Conservation (phyloP, 2,329 filamentous ascomycete genomes). For the Fusarium odoratissimum region DNA sequence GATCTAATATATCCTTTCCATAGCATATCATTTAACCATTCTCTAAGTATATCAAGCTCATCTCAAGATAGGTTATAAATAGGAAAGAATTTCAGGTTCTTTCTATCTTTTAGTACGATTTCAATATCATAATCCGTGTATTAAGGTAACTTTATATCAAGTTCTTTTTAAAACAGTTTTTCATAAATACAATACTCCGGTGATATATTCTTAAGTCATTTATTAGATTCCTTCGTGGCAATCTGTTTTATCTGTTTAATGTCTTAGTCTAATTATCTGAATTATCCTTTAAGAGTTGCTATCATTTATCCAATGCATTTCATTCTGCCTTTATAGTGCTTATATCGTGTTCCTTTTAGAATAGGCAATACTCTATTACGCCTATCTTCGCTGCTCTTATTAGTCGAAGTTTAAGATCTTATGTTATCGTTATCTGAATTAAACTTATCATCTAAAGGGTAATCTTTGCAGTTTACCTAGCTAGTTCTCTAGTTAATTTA, state of each 20-base stretch:
- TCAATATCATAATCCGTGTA: no score
- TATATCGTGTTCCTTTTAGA: not conserved
- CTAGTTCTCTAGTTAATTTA: not conserved
- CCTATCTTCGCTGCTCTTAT: not conserved
- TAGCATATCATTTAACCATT: not conserved
- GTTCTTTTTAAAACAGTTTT: no score
- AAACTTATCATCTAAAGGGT: not conserved
- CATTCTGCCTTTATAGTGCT: not conserved
- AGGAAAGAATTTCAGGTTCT: not conserved
- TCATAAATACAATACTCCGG: no score
- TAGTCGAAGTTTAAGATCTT: not conserved
- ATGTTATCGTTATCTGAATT: not conserved
- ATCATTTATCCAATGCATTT: not conserved
- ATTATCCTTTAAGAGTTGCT: not conserved
- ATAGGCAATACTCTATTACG: not conserved
- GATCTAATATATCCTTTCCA: constrained; percentile 31
- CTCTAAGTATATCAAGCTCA: no score
- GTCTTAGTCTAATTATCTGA: not conserved
- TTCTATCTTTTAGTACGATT: no score
- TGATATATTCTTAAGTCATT: no score
- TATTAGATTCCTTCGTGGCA: no score
- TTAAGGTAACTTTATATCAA: no score
- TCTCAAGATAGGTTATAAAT: no score
- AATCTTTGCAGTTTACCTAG: not conserved
- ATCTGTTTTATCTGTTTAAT: no score